Percentiles rank a stretch among this genome's conserved stretches.
Evolutionary conservation across 2,329 filamentous ascomycete genomes (phyloP).

Genomic region (Nectriaceae sp.): DNA sequence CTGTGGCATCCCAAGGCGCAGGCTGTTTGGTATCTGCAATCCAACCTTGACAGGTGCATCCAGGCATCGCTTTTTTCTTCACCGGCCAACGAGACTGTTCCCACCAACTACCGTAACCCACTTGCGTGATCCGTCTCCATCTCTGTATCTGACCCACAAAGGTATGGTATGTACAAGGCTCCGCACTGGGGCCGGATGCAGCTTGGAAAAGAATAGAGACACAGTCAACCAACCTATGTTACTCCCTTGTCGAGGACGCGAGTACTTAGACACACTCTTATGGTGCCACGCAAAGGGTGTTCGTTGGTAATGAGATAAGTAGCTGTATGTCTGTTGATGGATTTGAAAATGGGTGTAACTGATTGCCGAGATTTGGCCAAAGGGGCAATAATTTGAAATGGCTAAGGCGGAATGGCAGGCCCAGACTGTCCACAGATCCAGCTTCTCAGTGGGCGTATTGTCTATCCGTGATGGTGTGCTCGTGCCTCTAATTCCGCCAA

Average conservation of each 20-base stretch:
- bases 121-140: constrained; percentile 21
- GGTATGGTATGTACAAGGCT: constrained; percentile 6
- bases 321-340: background rate
- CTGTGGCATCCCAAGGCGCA: too few species aligned
- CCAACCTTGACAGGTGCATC: background rate
- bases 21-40: too few species aligned
- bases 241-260: constrained; percentile 10
- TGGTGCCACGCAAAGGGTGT: constrained; percentile 14
- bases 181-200: background rate
- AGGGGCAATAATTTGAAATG: constrained; percentile 6
- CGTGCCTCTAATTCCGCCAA: constrained; percentile 58
- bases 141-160: background rate
- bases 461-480: background rate
- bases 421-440: background rate
- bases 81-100: constrained; percentile 8
- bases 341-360: constrained; percentile 13
- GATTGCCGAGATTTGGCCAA: constrained; percentile 11
- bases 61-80: constrained; percentile 1
- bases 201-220: background rate
- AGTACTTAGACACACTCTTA: constrained; percentile 11
- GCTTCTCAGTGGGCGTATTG: background rate
- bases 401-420: background rate
- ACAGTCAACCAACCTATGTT: constrained; percentile 3
- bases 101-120: constrained; percentile 13
- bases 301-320: constrained; percentile 2